Evolutionary conservation across 177 flowering plant genomes (phyloP), one percentile per base, ranked within the genome.

Genomic region (Vitis hybrid): DNA sequence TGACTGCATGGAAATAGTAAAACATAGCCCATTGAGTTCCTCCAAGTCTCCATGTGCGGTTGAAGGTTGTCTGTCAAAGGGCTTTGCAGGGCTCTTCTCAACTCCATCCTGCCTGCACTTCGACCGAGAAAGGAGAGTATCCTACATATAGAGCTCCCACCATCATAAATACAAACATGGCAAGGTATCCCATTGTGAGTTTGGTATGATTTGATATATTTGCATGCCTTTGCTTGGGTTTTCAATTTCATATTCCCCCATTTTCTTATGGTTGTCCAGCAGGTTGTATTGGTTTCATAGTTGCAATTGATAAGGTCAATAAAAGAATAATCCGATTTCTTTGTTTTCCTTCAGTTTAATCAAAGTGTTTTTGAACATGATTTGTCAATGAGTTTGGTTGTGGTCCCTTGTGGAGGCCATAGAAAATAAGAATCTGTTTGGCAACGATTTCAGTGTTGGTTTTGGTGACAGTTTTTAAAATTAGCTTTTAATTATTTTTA

Each of bases 81-180:
- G 91, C 22, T 85, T 93, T 77, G 90, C 88, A 2, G 87, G 90
- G 53, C 89, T 91, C 31, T 80, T 89, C 39, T 77, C 97, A 2
- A 70, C 76, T 19, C 76, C 81, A 33, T 67, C 86, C 13, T 70
- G 76, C 69, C 66, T 85, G 76, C 87, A 80, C 52, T 69, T 84
- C 58, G 85, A 80, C 71, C 76, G 71, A 51, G 79, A 85, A 56
- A 79, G 81, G 18, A 72, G 85, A 63, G 82, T 82, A 56, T 80
- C 88, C 12, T 84, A 60, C 61, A 78, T 76, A 16, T 70, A 77
- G 52, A 31, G 63, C 57, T 29, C 56, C 51, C 14, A 51, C 22
- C 9, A 7, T 18, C 39, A 51, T 14, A 52, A 12, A 50, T 7
- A 48, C 49, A 67, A 33, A n/a, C 39, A 19, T 10, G 10, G 57